A percentile compares a stretch with the other conserved stretches of the same genome.
These are phyloP conservation scores for Alternaria incomplexa DNA, from an alignment of 2,329 filamentous ascomycete species.

Conservation along the genomic window DNA sequence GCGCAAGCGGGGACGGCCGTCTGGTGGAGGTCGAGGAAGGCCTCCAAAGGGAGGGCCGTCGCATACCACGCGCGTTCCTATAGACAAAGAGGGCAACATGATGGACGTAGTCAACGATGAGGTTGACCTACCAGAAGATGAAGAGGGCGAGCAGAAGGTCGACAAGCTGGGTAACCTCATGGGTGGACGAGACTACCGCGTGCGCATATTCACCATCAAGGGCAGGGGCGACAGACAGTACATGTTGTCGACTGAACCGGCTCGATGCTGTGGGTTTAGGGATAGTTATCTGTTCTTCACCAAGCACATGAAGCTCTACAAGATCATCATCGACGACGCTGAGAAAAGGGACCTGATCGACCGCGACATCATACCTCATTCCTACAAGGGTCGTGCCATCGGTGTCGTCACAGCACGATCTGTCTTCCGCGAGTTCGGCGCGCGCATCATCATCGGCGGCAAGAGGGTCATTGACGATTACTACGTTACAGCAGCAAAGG, in stretches of 20 bases:
- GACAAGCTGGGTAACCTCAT: slow-evolving; percentile 84
- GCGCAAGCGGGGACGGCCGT: slow-evolving; percentile 57
- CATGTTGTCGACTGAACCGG: slow-evolving; percentile 98
- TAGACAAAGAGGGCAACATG: slow-evolving; percentile 93
- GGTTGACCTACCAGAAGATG: slow-evolving; percentile 83
- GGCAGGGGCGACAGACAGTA: slow-evolving; percentile 86
- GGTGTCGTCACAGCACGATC: slow-evolving; percentile 96
- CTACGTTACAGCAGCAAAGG: slow-evolving; percentile 74
- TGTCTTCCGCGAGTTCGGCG: slow-evolving; percentile 95
- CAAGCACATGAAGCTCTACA: slow-evolving; percentile 94
- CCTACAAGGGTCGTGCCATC: slow-evolving; percentile 97
- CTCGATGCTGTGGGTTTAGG: slow-evolving; percentile 93
- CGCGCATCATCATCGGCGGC: slow-evolving; percentile 90
- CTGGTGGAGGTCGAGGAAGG: slow-evolving; percentile 70
- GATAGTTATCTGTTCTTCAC: slow-evolving; percentile 99
- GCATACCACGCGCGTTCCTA: slow-evolving; percentile 80
- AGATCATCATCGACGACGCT: slow-evolving; percentile 97
- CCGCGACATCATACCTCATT: slow-evolving; percentile 93
- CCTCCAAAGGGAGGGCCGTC: slow-evolving; percentile 72
- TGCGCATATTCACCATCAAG: slow-evolving; percentile 89
- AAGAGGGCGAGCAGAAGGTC: slow-evolving; percentile 90
- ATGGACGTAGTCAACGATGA: slow-evolving; percentile 92
- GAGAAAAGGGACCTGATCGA: slow-evolving; percentile 97
- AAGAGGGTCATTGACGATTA: slow-evolving; percentile 89
- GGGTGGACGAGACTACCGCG: slow-evolving; percentile 89